A percentile compares a stretch with the other conserved stretches of the same genome.
phyloP scores from a whole-genome alignment of 2,329 filamentous ascomycete species.

The Penicillium sp. region DNA sequence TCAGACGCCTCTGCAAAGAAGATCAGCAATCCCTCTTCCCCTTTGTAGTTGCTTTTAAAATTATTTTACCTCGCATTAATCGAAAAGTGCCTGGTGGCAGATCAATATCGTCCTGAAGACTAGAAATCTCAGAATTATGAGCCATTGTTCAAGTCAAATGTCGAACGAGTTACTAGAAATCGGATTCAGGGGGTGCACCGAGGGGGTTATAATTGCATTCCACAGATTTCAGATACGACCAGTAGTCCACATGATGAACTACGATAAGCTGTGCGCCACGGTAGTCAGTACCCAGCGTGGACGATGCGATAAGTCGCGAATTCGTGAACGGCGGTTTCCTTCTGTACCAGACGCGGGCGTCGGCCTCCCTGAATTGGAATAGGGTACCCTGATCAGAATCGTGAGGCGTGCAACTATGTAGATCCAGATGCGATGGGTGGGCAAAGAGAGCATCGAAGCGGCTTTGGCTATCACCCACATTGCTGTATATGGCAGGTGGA shows the following conservation, averaged over 20 bases:
- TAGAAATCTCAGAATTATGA: neutral
- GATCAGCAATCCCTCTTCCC: neutral
- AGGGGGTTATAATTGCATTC: too few relatives aligned
- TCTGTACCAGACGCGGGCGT: too few relatives aligned
- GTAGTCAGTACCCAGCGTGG: too few relatives aligned
- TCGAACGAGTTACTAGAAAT: neutral
- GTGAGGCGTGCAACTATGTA: neutral
- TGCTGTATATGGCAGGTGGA: slow-evolving; percentile 9
- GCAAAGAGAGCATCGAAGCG: too few relatives aligned
- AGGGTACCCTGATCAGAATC: neutral
- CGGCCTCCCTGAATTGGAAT: slow-evolving; percentile 21
- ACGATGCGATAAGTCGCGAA: too few relatives aligned
- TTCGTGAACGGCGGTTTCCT: too few relatives aligned
- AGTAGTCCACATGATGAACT: slow-evolving; percentile 1
- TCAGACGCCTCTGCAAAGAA: slow-evolving; percentile 11
- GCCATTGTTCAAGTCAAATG: slow-evolving; percentile 12
- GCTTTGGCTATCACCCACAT: too few relatives aligned
- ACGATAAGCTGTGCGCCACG: neutral
- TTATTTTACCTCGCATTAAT: slow-evolving; percentile 21
- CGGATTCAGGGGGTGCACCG: too few relatives aligned
- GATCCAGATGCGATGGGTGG: too few relatives aligned
- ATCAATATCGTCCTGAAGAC: slow-evolving; percentile 4
- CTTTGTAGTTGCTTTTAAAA: neutral
- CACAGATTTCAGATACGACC: too few relatives aligned
- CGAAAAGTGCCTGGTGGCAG: slow-evolving; percentile 28